A percentile compares a stretch with the other conserved stretches of the same genome.
Evolutionary conservation across 1,139 yeast genomes (phyloP).

Genomic region (Yueomyces sp.): DNA sequence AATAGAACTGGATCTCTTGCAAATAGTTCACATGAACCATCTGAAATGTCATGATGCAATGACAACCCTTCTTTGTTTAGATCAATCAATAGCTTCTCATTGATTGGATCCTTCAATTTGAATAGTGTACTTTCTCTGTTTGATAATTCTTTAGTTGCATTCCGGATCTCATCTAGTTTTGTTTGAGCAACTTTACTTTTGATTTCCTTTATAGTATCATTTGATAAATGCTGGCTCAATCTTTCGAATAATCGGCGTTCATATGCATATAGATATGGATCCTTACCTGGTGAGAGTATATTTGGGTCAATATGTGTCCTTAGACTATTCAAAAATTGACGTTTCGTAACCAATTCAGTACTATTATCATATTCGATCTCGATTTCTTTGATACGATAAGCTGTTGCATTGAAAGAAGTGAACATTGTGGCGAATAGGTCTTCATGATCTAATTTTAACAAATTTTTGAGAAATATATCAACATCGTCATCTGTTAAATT

Average conservation of each 20-base stretch:
- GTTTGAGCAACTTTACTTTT: constrained; percentile 1
- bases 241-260: constrained; percentile 11
- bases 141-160: constrained; percentile 1
- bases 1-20: not conserved
- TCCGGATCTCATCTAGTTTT: constrained; percentile 3
- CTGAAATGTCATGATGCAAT: constrained; percentile 1
- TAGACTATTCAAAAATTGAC: constrained; percentile 5
- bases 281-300: constrained; percentile 13
- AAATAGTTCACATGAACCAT: not conserved
- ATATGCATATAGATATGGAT: constrained; percentile 10
- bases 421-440: constrained; percentile 10
- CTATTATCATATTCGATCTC: constrained; percentile 11
- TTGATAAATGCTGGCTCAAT: constrained; percentile 2
- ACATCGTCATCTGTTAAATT: constrained; percentile 5
- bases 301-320: constrained; percentile 8
- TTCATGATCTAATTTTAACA: constrained; percentile 9
- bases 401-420: constrained; percentile 10
- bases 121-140: constrained; percentile 2
- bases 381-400: constrained; percentile 16
- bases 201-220: constrained; percentile 2
- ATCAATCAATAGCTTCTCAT: constrained; percentile 1
- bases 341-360: constrained; percentile 5
- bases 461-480: constrained; percentile 8
- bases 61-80: constrained; percentile 3
- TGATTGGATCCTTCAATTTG: not conserved